Evolutionary conservation across 495 filamentous ascomycete species (phyloP).

Genomic region (Penicillium egyptiacum): DNA sequence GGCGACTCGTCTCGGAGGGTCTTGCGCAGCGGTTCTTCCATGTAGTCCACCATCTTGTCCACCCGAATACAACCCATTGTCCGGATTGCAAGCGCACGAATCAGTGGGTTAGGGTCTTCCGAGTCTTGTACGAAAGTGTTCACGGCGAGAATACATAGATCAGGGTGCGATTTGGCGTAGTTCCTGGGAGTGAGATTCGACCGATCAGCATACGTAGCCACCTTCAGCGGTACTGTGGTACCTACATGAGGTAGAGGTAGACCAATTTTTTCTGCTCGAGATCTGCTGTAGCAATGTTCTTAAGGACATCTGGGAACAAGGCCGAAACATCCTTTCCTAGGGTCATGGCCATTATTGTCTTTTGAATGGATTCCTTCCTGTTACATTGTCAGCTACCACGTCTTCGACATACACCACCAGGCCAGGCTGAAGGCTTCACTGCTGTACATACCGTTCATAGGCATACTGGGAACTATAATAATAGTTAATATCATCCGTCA

Average conservation of each 20-base stretch:
- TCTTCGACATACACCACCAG: constrained; percentile 5
- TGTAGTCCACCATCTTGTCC: constrained; percentile 99
- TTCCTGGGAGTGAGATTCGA: constrained; percentile 62
- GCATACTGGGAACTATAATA: constrained; percentile 83
- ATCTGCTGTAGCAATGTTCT: constrained; percentile 95
- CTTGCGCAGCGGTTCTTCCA: constrained; percentile 97
- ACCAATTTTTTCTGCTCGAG: constrained; percentile 99
- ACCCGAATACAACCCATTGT: constrained; percentile 99
- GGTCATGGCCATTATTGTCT: constrained; percentile 99
- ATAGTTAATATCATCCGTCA: constrained; percentile 28
- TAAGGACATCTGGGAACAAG: constrained; percentile 95
- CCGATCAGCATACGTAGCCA: constrained; percentile 19
- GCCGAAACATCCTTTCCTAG: constrained; percentile 97
- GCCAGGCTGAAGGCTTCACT: neutral
- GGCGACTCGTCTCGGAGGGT: constrained; percentile 96
- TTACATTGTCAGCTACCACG: constrained; percentile 29
- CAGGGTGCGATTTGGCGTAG: constrained; percentile 98
- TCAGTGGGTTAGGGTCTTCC: constrained; percentile 96
- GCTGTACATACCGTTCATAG: constrained; percentile 70
- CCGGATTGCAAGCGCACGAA: constrained; percentile 89
- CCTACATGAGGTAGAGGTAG: constrained; percentile 96
- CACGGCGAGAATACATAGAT: constrained; percentile 97
- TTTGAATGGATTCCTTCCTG: constrained; percentile 97
- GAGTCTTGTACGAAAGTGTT: constrained; percentile 99
- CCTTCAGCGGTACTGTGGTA: constrained; percentile 8